Evolutionary conservation across 2,329 filamentous ascomycete species (phyloP), one percentile per base, ranked within the genome.

Genomic region (Colletotrichum sp.): DNA sequence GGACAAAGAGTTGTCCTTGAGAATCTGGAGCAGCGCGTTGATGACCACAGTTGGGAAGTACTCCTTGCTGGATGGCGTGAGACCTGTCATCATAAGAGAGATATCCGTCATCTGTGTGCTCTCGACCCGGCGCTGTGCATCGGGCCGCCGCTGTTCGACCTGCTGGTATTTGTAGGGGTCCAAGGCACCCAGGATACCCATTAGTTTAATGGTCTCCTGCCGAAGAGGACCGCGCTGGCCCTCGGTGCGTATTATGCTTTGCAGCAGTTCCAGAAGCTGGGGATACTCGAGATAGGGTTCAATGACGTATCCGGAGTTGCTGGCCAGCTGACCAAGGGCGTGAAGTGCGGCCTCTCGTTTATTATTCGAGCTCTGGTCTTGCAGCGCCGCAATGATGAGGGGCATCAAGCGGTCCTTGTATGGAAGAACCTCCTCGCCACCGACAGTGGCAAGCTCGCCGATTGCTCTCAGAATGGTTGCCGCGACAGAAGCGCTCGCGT

Each of bases 11-110:
- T 93, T 93, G 80, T 99, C 97, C 81, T 96, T 98, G 43, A 99
- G 87, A 79, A 99, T 96, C 72, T 96, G 94, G 81, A 99, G 92
- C 13, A 99, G 90, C 3, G 97, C 98, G 81, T 98, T 98, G 83
- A 99, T 98, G 63, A 98, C 97, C 21, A 99, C 96, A 0, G 97
- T 99, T 1, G 97, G 97, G 82, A 98, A 99, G 84, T 99, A 99
- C 81, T 99, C 97, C 82, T 99, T 98, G 81, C 95, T 98, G 0
- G 96, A 99, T 0, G 97, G 98, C 1, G 96, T 99, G 55, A 98
- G 89, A 16, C 98, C 97, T 57, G 95, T 96, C 96, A 99, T 99
- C 89, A 99, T 99, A 34, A 99, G 90, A 5, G 96, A 97, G 61
- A 99, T 98, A 84, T 99, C 97, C 1, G 96, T 98, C 80, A 98